These are phyloP conservation scores for Physcomitrellopsis africana DNA, from an alignment of 225 moss, liverwort and hornwort species.

Conservation along the genomic window DNA sequence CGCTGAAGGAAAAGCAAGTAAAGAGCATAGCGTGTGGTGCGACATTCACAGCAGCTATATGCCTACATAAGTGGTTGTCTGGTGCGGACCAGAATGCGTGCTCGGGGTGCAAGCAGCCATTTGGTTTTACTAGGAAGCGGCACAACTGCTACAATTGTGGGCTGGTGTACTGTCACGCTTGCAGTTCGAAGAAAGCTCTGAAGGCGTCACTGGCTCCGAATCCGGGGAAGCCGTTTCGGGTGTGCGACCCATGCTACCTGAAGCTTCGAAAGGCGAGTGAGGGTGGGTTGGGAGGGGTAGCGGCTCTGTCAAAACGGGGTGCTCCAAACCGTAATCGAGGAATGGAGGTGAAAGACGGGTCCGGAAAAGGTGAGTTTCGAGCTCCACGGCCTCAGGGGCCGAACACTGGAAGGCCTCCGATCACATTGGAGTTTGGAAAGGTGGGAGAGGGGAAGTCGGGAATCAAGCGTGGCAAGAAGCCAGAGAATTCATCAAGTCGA, in stretches of 20 bases:
- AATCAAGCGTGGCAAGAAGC: constrained; percentile 60
- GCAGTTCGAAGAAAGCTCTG: constrained; percentile 81
- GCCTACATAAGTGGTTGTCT: constrained; percentile 82
- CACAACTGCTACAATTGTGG: constrained; percentile 92
- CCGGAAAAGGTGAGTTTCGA: constrained; percentile 54
- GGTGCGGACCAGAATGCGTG: constrained; percentile 83
- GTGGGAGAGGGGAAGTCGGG: constrained; percentile 52
- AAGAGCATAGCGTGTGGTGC: constrained; percentile 80
- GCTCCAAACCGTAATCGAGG: constrained; percentile 33
- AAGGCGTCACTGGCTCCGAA: constrained; percentile 78
- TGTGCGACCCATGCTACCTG: constrained; percentile 74
- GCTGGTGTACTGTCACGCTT: constrained; percentile 71
- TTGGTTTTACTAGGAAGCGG: constrained; percentile 80
- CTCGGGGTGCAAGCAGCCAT: constrained; percentile 72
- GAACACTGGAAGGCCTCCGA: constrained; percentile 55
- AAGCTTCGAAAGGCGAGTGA: constrained; percentile 73
- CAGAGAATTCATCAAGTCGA: constrained; percentile 69
- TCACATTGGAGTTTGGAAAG: constrained; percentile 43
- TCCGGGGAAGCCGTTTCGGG: constrained; percentile 68
- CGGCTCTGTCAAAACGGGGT: constrained; percentile 49
- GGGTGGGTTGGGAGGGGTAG: constrained; percentile 48
- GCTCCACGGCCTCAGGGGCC: constrained; percentile 47
- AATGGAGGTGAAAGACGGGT: constrained; percentile 55
- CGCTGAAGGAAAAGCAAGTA: constrained; percentile 83
- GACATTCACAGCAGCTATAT: constrained; percentile 77